A percentile compares a stretch with the other conserved stretches of the same genome.
Evolutionary conservation across 2,329 filamentous ascomycete genomes (phyloP).

Genomic region (Penicillium hordei): DNA sequence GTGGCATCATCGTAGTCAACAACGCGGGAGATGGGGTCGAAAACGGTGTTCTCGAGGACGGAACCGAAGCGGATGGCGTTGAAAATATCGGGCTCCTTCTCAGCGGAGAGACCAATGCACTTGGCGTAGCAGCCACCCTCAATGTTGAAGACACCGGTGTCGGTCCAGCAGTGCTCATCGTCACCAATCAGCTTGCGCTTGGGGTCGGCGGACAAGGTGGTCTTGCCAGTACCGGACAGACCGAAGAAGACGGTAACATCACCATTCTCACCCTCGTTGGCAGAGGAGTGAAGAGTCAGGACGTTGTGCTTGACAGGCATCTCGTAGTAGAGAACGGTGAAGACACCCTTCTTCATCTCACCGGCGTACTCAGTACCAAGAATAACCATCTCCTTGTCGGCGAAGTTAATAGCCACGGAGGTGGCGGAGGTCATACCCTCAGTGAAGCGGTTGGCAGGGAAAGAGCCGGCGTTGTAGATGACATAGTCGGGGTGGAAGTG

Average conservation of each 20-base stretch:
- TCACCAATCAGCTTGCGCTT: conserved; percentile 96
- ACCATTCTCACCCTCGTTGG: conserved; percentile 91
- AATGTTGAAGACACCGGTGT: conserved; percentile 97
- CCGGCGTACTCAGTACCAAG: conserved; percentile 98
- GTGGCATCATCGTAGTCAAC: conserved; percentile 96
- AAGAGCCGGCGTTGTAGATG: conserved; percentile 98
- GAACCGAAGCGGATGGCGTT: conserved; percentile 95
- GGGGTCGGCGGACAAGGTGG: conserved; percentile 92
- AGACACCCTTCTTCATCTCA: conserved; percentile 97
- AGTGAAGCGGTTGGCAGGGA: conserved; percentile 97
- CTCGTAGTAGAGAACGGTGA: conserved; percentile 99
- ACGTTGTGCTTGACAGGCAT: conserved; percentile 99
- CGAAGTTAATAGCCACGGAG: conserved; percentile 98
- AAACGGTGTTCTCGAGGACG: conserved; percentile 97
- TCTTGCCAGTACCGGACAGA: conserved; percentile 97
- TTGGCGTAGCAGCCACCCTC: conserved; percentile 99
- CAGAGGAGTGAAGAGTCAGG: conserved; percentile 94
- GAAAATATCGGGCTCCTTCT: conserved; percentile 99
- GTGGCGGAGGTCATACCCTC: conserved; percentile 98
- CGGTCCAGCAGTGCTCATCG: conserved; percentile 99
- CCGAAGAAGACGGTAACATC: conserved; percentile 99
- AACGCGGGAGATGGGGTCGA: conserved; percentile 81
- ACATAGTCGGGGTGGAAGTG: conserved; percentile 99
- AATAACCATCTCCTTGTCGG: conserved; percentile 99
- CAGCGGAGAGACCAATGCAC: conserved; percentile 92